Evolutionary conservation across 768 basidiomycete genomes (phyloP), one percentile per base, ranked within the genome.

Genomic region (Leccinum disarticulatum): DNA sequence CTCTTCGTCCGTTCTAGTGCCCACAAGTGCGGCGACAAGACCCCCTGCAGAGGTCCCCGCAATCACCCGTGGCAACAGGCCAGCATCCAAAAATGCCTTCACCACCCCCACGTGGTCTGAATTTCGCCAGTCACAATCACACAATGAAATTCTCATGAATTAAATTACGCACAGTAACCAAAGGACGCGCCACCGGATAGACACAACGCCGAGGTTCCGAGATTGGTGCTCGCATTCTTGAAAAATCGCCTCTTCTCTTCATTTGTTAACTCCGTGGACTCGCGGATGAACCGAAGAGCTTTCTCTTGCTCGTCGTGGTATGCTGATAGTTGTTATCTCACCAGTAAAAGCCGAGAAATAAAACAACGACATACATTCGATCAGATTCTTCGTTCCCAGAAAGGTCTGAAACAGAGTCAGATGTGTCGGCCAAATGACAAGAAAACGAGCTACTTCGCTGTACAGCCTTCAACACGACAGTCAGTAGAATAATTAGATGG

Each of bases 151-250:
- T 46, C 19, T 15, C 59, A 51, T 22, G 6, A 25, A 28, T 46
- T n/a, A 13, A 30, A n/a, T 66, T 69, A 66, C 69, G 56, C 74
- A 88, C 93, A 98, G 71, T 96, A 97, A 9, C 94, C 95, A 70
- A 98, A 96, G 1, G 89, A 87, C 8, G 92, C 97, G 6, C 97
- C 96, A 15, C 97, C 97, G n/a, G 91, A 94, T 11, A 99, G 81
- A 73, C 96, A 98, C 5, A 99, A 77, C 0, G 97, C 96, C 43
- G 91, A 90, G 4, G 90, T 86, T 71, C 96, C 96, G 11, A 95
- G 81, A 75, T 97, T 95, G 52, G 90, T 88, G 70, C 92, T 94
- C 49, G 88, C 85, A 61, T 83, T 87, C 70, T 90, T 90, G 79
- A 97, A 98, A 72, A 99, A 98, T 10, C 87, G 83, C 64, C 85